Percentiles rank a stretch among this genome's conserved stretches.
Conservation (phyloP, 345 rosid species). For the Trapa incisa region DNA sequence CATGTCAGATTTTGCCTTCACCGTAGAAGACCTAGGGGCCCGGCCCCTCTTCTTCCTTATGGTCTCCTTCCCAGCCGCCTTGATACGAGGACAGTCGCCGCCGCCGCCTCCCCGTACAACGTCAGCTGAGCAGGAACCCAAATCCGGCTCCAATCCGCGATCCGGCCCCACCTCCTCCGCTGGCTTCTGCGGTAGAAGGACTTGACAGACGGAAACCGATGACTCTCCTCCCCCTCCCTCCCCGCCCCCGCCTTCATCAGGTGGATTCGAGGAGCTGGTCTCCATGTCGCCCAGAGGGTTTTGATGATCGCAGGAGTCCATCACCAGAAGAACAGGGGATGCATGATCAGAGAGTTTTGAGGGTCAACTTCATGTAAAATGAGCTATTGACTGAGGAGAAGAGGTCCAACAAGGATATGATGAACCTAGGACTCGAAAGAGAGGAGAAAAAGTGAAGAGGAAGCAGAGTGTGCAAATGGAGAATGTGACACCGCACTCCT, state of each 20-base stretch:
- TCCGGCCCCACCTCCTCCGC: background rate
- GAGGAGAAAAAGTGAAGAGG: background rate
- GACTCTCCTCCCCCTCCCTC: background rate
- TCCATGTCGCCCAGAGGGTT: background rate
- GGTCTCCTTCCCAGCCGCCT: constrained; percentile 14
- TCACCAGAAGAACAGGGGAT: background rate
- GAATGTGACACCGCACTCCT: constrained; percentile 4
- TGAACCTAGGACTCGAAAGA: background rate
- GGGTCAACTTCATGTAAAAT: background rate
- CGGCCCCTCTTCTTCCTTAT: constrained; percentile 61
- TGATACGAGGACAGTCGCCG: background rate
- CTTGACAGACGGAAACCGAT: too few relatives aligned
- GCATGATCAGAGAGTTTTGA: background rate
- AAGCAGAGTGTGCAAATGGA: background rate
- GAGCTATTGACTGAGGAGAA: background rate
- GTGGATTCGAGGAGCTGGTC: background rate
- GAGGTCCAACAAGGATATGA: background rate
- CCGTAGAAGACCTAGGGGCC: constrained; percentile 26
- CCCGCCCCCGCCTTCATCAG: background rate
- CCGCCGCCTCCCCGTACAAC: constrained; percentile 1
- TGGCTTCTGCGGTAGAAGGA: too few relatives aligned
- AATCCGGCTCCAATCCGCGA: background rate
- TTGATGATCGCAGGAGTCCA: background rate
- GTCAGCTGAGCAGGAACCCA: constrained; percentile 7
- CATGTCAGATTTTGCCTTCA: constrained; percentile 13